Evolutionary conservation across 2,329 filamentous ascomycete genomes (phyloP), one percentile per base, ranked within the genome.

Genomic region (Colletotrichum somersetense): DNA sequence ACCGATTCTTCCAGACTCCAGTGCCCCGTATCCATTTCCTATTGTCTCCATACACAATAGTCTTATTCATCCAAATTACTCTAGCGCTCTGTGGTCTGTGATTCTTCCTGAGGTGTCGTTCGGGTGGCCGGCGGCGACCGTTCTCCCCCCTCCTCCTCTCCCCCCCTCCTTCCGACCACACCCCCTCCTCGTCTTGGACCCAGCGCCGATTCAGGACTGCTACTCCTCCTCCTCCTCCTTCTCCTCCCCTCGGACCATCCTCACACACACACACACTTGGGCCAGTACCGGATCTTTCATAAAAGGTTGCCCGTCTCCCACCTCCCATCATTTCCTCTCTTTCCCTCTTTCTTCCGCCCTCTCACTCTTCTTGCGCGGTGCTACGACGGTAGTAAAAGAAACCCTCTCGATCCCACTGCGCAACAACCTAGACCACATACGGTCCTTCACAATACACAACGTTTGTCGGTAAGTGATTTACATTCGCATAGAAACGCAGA

Each of bases 351-450:
- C 72, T 73, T 66, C 42, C 65, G 65, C 66, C 65, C 72, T 73
- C 62, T 64, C 62, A 65, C 40, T 67, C 70, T 44, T 73, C 72
- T 66, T 52, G 62, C 67, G 67, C 71, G 62, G 71, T 73, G 71
- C 61, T 63, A 66, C 67, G 71, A 73, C 71, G 71, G 71, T 71
- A 73, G 67, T 57, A 71, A 67, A 66, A 71, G 56, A 66, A 71
- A 62, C 67, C 67, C 71, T 73, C 71, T 73, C 71, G 71, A 73
- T 71, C 40, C 71, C 67, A 73, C 70, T 71, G 71, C 67, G 67
- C 67, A 71, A 57, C 50, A 42, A 73, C 30, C 35, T 58, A 11
- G 62, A 67, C 62, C 67, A 55, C 16, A 55, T 35, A 59, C 23
- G 66, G 70, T 72, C 70, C 48, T 30, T 35, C 40, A 52, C 52